Evolutionary conservation across 108 stramenopile species (phyloP), one percentile per base, ranked within the genome.

Genomic region (Discostella pseudostelligera): DNA sequence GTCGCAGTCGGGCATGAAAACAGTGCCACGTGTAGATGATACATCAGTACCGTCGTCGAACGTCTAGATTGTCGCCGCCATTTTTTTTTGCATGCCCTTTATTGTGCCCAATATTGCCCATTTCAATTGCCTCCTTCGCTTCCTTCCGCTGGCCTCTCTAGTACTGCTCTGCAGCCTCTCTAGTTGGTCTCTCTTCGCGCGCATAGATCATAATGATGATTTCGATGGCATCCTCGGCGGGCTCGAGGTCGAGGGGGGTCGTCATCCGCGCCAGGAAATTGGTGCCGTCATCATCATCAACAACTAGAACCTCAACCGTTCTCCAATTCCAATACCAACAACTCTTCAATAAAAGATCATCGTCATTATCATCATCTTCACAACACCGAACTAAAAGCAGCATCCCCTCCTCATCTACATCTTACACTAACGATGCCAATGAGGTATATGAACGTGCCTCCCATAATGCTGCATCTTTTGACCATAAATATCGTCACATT

Each of bases 371-470:
- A 4, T 56, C 28, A 35, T 29, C 28, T 5, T 28, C 16, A 4
- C 29, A 1, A 26, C 14, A 8, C 24, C 2, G 55, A 35, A 8
- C 3, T 9, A 56, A 56, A 36, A 56, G 55, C 55, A 29, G 48
- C 62, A 50, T 51, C 48, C 4, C 49, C 62, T 5, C n/a, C 40
- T 8, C 20, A 3, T 43, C 39, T 19, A 13, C 13, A 21, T 45
- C 65, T 19, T 19, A 28, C 16, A 51, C 17, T 5, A 32, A 32
- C 32, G 32, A 32, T 32, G 32, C 32, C 36, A 28, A 61, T 3
- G 57, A 58, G 12, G 39, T 68, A 37, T 75, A 62, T 43, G 68
- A 75, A 1, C 57, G 70, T 17, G 69, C 70, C 16, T 13, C 20
- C 14, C 58, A 58, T 0, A 59, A 65, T 32, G 76, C 49, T 35